phyloP scores from a whole-genome alignment of 2,329 filamentous ascomycete genomes.

The Microascus cirrosus region DNA sequence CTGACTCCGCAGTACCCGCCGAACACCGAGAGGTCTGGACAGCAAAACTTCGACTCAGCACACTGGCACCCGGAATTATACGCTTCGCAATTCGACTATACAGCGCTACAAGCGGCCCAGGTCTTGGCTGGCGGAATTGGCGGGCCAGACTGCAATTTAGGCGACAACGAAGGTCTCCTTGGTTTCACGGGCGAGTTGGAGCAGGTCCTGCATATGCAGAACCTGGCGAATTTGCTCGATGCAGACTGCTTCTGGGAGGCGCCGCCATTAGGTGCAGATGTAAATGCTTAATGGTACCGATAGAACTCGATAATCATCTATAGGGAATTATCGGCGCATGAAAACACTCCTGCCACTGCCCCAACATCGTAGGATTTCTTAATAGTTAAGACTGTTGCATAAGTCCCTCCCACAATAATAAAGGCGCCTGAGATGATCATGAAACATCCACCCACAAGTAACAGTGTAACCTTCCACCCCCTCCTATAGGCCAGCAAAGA shows the following conservation, averaged over 20 bases:
- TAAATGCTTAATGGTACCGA: background rate
- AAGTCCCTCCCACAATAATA: background rate
- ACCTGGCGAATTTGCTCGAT: slow-evolving; percentile 9
- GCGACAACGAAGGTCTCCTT: background rate
- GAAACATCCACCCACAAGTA: too few species aligned
- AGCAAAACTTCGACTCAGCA: background rate
- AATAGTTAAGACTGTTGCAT: background rate
- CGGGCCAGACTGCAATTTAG: background rate
- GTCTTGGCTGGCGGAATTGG: background rate
- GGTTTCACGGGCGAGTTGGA: slow-evolving; percentile 3
- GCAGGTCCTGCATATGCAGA: slow-evolving; percentile 8
- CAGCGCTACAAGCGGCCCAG: background rate
- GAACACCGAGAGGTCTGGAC: background rate
- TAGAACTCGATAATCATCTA: background rate
- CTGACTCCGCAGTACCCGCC: background rate
- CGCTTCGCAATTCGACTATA: background rate
- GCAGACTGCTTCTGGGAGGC: slow-evolving; percentile 8
- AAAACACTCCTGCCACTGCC: background rate
- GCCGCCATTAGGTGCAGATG: background rate
- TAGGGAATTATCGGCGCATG: background rate
- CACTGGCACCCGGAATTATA: background rate
- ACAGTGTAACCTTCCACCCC: too few species aligned
- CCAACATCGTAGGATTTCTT: background rate
- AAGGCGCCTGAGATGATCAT: background rate
- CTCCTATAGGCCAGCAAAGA: too few species aligned